phyloP scores from a whole-genome alignment of 257 asterid genomes.

The Leonotis leonurus region DNA sequence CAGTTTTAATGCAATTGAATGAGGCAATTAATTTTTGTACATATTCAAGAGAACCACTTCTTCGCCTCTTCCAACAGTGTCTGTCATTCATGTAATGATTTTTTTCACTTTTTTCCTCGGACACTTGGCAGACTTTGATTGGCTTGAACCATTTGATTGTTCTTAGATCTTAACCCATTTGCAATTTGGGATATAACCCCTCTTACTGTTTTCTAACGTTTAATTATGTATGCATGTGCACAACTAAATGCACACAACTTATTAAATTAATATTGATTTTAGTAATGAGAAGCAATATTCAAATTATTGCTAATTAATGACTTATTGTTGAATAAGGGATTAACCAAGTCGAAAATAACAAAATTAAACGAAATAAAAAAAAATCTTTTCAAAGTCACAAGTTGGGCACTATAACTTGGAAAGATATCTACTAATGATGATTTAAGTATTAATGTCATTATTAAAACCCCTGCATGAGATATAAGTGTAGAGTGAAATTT shows the following conservation, averaged over 20 bases:
- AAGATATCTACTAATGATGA: too few relatives aligned
- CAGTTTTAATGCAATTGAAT: constrained; percentile 43
- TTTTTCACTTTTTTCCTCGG: neutral
- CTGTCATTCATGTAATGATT: neutral
- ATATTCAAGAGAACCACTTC: neutral
- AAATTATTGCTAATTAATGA: too few relatives aligned
- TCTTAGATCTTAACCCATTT: neutral
- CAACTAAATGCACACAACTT: neutral
- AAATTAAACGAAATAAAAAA: too few relatives aligned
- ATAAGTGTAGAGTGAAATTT: too few relatives aligned
- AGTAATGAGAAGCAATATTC: neutral
- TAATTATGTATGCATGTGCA: neutral
- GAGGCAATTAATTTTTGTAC: constrained; percentile 18
- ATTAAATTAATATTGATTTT: neutral
- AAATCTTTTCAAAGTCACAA: too few relatives aligned
- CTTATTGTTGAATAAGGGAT: too few relatives aligned
- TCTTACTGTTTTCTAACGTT: neutral
- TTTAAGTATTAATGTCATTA: too few relatives aligned
- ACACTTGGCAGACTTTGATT: constrained; percentile 4
- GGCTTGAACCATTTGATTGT: constrained; percentile 15
- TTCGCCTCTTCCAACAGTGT: constrained; percentile 24
- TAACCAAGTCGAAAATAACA: too few relatives aligned
- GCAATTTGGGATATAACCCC: neutral
- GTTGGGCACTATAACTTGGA: too few relatives aligned
- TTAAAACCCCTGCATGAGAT: too few relatives aligned